These are phyloP conservation scores for Globisporangium cylindrosporum DNA, from an alignment of 352 stramenopile species.

Conservation along the genomic window DNA sequence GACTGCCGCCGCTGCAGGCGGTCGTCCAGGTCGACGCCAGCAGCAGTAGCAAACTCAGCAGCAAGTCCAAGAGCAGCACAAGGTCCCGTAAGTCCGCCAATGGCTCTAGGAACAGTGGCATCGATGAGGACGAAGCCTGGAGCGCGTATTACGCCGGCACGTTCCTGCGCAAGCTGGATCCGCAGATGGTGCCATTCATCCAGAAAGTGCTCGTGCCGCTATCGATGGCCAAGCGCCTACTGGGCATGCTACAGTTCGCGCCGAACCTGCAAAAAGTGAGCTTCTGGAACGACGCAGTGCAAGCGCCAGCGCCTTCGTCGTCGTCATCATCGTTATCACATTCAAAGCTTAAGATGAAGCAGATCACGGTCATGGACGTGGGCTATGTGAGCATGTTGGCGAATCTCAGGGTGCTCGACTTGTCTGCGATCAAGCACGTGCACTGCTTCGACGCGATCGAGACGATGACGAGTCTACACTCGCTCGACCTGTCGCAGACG, in stretches of 20 bases:
- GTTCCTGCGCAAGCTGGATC: conserved; percentile 30
- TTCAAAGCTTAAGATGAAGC: conserved; percentile 9
- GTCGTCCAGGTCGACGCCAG: conserved; percentile 3
- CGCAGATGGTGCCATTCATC: conserved; percentile 31
- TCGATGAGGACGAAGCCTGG: conserved; percentile 3
- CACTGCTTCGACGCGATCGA: conserved; percentile 16
- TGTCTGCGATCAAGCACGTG: conserved; percentile 15
- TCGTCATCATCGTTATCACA: neutral
- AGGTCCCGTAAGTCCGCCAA: neutral
- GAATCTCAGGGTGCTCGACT: conserved; percentile 25
- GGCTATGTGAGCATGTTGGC: conserved; percentile 30
- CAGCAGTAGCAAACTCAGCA: neutral
- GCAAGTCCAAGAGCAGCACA: neutral
- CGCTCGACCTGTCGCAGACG: conserved; percentile 33
- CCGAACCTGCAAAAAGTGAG: conserved; percentile 27
- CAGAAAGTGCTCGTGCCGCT: conserved; percentile 29
- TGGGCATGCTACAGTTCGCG: conserved; percentile 35
- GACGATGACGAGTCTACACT: conserved; percentile 13
- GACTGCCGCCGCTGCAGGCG: conserved; percentile 29
- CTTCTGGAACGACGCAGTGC: conserved; percentile 29
- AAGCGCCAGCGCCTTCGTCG: neutral
- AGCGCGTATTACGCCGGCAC: conserved; percentile 31
- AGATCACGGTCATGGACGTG: conserved; percentile 39
- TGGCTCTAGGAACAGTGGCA: neutral
- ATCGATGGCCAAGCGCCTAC: conserved; percentile 36